phyloP scores from a whole-genome alignment of 2,329 filamentous ascomycete species.

The Calonectria naviculata region DNA sequence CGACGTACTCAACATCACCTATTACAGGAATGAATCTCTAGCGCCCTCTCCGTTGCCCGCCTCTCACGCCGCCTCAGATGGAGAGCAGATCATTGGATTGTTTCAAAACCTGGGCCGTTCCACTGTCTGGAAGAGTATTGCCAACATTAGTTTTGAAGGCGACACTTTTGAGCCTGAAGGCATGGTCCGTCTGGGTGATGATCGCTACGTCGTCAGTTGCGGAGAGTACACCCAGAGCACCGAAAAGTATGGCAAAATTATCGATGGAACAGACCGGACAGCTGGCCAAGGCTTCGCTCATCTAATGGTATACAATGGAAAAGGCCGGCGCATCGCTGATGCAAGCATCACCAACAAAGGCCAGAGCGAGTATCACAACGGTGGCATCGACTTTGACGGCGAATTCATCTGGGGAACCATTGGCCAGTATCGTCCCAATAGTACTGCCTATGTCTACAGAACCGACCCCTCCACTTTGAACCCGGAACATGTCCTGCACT shows the following conservation, averaged over 20 bases:
- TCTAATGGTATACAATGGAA: constrained; percentile 55
- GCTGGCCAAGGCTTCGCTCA: constrained; percentile 57
- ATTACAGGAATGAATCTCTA: constrained; percentile 43
- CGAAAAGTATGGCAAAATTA: constrained; percentile 53
- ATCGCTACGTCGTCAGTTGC: constrained; percentile 57
- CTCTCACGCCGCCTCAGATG: constrained; percentile 47
- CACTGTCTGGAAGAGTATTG: constrained; percentile 55
- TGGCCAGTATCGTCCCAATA: constrained; percentile 59
- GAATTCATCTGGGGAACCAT: constrained; percentile 58
- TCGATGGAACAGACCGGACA: constrained; percentile 63
- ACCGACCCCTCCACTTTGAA: constrained; percentile 50
- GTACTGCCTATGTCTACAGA: constrained; percentile 54
- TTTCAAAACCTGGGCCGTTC: constrained; percentile 50
- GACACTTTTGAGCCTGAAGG: constrained; percentile 62
- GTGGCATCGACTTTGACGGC: constrained; percentile 61
- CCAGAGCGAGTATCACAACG: constrained; percentile 56
- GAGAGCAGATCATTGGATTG: constrained; percentile 49
- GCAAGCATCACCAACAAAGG: constrained; percentile 53
- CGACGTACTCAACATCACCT: constrained; percentile 47
- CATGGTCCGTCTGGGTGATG: constrained; percentile 53
- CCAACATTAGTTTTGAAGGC: constrained; percentile 54
- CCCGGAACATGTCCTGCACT: constrained; percentile 47
- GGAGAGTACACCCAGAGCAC: constrained; percentile 56
- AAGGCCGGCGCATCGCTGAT: constrained; percentile 55
- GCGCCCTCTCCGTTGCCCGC: constrained; percentile 48